Evolutionary conservation across 2,329 filamentous ascomycete species (phyloP).

Genomic region (Chrysoporthe puriensis): DNA sequence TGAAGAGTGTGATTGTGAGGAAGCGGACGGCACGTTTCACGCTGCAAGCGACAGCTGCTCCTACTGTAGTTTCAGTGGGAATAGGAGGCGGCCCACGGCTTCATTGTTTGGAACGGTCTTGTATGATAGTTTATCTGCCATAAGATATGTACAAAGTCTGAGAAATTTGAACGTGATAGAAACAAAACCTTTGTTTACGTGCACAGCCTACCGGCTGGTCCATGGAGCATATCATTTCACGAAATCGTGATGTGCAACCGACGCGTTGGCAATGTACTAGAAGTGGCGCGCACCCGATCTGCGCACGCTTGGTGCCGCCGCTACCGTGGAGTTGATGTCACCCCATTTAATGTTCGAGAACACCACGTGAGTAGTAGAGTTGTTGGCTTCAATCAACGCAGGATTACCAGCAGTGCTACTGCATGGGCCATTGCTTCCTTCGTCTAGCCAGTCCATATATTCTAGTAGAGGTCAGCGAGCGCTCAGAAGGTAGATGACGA

Average conservation of each 20-base stretch:
- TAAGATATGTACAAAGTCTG: not conserved
- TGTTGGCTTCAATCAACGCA: slow-evolving; percentile 45
- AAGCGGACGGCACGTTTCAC: not conserved
- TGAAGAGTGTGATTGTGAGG: slow-evolving; percentile 11
- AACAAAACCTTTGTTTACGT: not conserved
- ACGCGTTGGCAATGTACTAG: not conserved
- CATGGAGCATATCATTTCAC: not conserved
- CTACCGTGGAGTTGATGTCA: slow-evolving; percentile 53
- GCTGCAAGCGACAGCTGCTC: slow-evolving; percentile 5
- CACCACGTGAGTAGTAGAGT: slow-evolving; percentile 48
- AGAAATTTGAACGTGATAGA: not conserved
- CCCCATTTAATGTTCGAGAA: slow-evolving; percentile 58
- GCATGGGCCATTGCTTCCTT: slow-evolving; percentile 50
- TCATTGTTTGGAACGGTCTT: not conserved
- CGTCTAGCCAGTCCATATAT: slow-evolving; percentile 57
- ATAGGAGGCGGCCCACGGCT: not conserved
- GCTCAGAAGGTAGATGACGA: not conserved
- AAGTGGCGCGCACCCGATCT: not conserved
- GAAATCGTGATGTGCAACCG: not conserved
- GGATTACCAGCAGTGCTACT: slow-evolving; percentile 52
- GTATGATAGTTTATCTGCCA: not conserved
- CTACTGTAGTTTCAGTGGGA: not conserved
- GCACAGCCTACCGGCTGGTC: not conserved
- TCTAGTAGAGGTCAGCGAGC: slow-evolving; percentile 25
- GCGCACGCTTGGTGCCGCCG: not conserved